Evolutionary conservation across 805 yeast species (phyloP), one percentile per base, ranked within the genome.

Genomic region (Suhomyces kilbournensis): DNA sequence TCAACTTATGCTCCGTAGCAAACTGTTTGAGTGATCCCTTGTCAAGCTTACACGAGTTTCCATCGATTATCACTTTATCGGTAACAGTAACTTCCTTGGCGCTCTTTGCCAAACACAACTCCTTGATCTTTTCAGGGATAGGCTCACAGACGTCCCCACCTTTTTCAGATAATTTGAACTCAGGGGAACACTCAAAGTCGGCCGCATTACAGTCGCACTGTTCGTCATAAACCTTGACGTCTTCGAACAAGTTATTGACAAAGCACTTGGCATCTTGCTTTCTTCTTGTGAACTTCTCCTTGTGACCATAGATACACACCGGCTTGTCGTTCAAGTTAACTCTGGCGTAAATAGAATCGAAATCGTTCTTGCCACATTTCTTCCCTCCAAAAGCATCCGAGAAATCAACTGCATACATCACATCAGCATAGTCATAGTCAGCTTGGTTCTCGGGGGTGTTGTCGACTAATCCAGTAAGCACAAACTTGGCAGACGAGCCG

Each of bases 141-240:
- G 73, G 71, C 22, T 75, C 77, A 72, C 96, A 89, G 2, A 67
- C 64, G 2, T 79, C 80, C 15, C 68, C 59, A 3, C 47, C 43
- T 53, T 61, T 60, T 0, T 59, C 61, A 2, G 69, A 60, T 10
- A 58, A 49, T 44, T 55, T 60, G 58, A 72, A 74, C 19, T 85
- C 86, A 44, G 68, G 74, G 2, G 79, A 76, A 69, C 97, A 90
- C 62, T 89, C 96, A 55, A 79, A 84, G 64, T 90, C 96, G 5
- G 61, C 58, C n/a, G 71, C 77, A 0, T 81, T 68, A 71, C 97
- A 90, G 7, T 72, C 69, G 66, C 96, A 90, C 7, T 79, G 67
- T 49, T 80, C 85, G 53, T 80, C 83, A 20, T 69, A 66, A 6
- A 72, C 71, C 46, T 71, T 67, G 7, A 82, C 63, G 57, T 82